Percentiles rank a stretch among this genome's conserved stretches.
phyloP scores from a whole-genome alignment of 352 stramenopile species.

The Pythium aristosporum region DNA sequence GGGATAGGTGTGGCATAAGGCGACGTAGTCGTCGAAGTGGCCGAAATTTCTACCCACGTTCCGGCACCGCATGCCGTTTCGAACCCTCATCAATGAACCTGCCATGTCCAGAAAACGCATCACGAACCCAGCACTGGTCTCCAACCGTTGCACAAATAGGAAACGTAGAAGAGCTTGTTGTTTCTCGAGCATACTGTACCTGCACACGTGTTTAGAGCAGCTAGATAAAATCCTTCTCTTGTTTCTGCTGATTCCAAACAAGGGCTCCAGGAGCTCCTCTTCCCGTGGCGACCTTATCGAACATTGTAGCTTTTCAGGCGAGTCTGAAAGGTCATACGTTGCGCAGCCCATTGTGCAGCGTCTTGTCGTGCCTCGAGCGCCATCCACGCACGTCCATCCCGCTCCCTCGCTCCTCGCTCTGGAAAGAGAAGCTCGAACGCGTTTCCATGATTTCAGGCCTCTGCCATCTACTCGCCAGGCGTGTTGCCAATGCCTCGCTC shows the following conservation, averaged over 20 bases:
- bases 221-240: not conserved
- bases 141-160: not conserved
- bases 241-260: not conserved
- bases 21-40: not conserved
- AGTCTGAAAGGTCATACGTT: not conserved
- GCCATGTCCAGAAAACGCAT: not conserved
- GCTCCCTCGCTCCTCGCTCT: not conserved
- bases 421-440: not conserved
- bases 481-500: not conserved
- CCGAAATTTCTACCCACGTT: conserved; percentile 4
- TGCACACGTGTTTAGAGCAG: not conserved
- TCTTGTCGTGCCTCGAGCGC: not conserved
- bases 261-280: not conserved
- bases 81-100: conserved; percentile 2
- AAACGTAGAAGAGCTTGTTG: not conserved
- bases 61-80: not conserved
- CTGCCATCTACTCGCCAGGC: no score
- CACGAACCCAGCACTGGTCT: not conserved
- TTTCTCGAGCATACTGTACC: not conserved
- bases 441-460: not conserved
- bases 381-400: not conserved
- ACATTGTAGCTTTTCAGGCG: not conserved
- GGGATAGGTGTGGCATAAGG: no score
- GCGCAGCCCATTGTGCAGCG: not conserved
- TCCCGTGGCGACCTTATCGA: not conserved